Conservation (phyloP, 371 early-diverging fungal species). For the Syncephalis plumigaleata region DNA sequence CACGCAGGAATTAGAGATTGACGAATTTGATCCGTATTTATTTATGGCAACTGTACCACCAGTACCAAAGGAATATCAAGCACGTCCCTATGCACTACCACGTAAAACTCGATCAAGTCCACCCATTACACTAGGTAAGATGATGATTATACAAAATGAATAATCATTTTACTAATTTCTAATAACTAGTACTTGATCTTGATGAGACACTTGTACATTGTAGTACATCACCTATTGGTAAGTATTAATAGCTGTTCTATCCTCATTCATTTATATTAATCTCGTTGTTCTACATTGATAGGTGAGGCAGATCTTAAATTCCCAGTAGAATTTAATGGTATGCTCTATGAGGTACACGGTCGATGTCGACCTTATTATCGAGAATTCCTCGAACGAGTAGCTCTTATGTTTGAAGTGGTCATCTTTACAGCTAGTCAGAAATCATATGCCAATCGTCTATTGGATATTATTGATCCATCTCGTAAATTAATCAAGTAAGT, state of each 20-base stretch:
- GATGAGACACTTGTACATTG: constrained; percentile 68
- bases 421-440: constrained; percentile 60
- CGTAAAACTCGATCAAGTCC: constrained; percentile 33
- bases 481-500: constrained; percentile 15
- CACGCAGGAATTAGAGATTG: neutral
- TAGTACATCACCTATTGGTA: constrained; percentile 22
- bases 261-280: constrained; percentile 3
- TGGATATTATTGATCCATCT: constrained; percentile 38
- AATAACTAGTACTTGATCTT: constrained; percentile 32
- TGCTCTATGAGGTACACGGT: constrained; percentile 9
- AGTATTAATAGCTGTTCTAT: constrained; percentile 1
- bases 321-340: constrained; percentile 10
- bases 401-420: constrained; percentile 44
- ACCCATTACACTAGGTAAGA: constrained; percentile 27
- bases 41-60: constrained; percentile 2
- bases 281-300: neutral
- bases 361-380: constrained; percentile 20
- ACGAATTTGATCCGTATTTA: neutral
- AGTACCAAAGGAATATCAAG: neutral
- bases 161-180: neutral
- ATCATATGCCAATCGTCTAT: constrained; percentile 41
- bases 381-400: constrained; percentile 26
- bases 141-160: neutral
- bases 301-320: neutral
- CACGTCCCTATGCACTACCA: constrained; percentile 15